A percentile compares a stretch with the other conserved stretches of the same genome.
These are phyloP conservation scores for Hortiboletus campestris DNA, from an alignment of 768 basidiomycete genomes.

Conservation along the genomic window DNA sequence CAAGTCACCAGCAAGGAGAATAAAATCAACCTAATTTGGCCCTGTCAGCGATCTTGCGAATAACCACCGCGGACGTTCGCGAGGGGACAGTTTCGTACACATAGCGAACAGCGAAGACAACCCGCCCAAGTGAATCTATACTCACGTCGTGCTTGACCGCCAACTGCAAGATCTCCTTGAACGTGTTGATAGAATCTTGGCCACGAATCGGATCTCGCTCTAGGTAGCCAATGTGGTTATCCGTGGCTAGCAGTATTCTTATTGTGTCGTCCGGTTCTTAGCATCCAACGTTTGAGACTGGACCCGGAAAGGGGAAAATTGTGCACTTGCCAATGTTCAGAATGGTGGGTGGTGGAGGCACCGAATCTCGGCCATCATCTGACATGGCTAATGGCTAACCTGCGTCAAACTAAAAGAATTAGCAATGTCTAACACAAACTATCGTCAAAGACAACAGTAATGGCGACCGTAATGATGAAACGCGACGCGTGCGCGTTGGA, in stretches of 20 bases:
- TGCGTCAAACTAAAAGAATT: not conserved
- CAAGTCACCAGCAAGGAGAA: constrained; percentile 92
- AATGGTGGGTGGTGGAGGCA: constrained; percentile 35
- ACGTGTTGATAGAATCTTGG: constrained; percentile 93
- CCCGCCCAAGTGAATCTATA: constrained; percentile 6
- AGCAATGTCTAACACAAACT: not conserved
- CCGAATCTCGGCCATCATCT: constrained; percentile 24
- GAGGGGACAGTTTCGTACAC: not conserved
- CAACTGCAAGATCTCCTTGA: constrained; percentile 88
- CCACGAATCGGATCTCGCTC: constrained; percentile 94
- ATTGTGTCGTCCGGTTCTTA: constrained; percentile 67
- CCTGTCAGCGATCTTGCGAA: constrained; percentile 1
- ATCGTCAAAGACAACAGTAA: not conserved
- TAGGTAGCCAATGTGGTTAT: constrained; percentile 93
- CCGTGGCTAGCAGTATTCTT: constrained; percentile 86
- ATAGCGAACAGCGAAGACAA: not conserved
- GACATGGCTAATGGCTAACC: constrained; percentile 21
- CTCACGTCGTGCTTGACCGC: constrained; percentile 85
- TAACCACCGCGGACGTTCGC: not conserved
- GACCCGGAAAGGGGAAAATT: not conserved
- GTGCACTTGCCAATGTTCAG: constrained; percentile 38
- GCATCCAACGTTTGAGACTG: constrained; percentile 1
- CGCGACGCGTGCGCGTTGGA: constrained; percentile 9
- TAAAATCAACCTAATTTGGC: constrained; percentile 78
- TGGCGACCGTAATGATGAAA: not conserved